Conservation (phyloP, 306 rosid genomes). For the Glycine latifolia region DNA sequence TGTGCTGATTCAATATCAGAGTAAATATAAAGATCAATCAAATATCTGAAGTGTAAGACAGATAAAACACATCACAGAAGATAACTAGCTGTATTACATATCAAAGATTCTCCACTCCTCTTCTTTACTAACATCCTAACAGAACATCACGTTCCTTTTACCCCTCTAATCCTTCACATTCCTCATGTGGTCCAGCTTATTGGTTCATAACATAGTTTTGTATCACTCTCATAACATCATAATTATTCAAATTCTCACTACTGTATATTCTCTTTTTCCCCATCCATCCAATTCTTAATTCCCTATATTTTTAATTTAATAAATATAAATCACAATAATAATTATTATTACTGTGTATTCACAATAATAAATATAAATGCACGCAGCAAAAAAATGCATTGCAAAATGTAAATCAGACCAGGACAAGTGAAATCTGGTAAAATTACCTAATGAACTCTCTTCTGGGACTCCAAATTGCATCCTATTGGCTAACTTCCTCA, state of each 20-base stretch:
- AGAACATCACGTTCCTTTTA: background rate
- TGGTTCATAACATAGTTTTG: constrained; percentile 1
- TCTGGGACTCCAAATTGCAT: constrained; percentile 97
- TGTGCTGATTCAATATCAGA: constrained; percentile 13
- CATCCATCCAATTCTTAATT: constrained; percentile 6
- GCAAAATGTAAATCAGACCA: constrained; percentile 14
- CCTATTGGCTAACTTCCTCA: constrained; percentile 95
- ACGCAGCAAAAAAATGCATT: background rate
- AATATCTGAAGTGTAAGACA: background rate
- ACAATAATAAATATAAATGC: background rate
- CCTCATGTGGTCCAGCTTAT: background rate
- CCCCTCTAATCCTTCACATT: background rate
- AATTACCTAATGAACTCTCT: constrained; percentile 92
- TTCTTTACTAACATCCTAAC: constrained; percentile 1
- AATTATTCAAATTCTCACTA: constrained; percentile 18
- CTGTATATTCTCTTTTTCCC: constrained; percentile 9
- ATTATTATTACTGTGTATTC: too few species aligned
- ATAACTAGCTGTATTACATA: too few species aligned
- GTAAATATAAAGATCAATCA: background rate
- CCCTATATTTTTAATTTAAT: constrained; percentile 16
- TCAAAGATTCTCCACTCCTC: background rate
- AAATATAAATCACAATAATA: too few species aligned
- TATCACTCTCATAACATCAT: background rate
- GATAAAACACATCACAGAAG: background rate
- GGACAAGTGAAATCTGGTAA: constrained; percentile 1